phyloP scores from a whole-genome alignment of 306 rosid species.

The Rosa lucieae region DNA sequence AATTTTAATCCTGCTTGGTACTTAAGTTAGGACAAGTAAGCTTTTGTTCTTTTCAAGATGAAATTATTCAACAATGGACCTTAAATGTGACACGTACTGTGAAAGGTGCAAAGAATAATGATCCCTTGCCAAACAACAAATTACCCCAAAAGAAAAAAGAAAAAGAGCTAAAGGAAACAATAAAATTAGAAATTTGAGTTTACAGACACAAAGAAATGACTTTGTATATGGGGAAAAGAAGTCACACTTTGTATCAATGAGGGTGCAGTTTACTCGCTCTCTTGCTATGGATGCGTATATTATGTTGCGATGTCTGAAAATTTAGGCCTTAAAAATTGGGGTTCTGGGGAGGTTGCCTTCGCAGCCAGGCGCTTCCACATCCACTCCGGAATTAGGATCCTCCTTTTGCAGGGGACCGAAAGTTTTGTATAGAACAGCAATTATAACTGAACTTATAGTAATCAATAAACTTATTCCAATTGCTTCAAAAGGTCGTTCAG shows the following conservation, averaged over 20 bases:
- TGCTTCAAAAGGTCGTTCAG: constrained; percentile 70
- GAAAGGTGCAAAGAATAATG: background rate
- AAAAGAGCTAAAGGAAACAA: background rate
- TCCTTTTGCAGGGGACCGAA: constrained; percentile 67
- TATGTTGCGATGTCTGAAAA: background rate
- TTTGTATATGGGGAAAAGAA: background rate
- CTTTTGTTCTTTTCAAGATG: too few relatives aligned
- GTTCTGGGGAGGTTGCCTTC: background rate
- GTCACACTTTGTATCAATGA: background rate
- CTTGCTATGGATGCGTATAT: background rate
- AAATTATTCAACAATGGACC: too few relatives aligned
- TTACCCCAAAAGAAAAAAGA: background rate
- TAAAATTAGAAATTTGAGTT: background rate
- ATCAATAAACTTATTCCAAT: constrained; percentile 64
- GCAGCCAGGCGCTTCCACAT: constrained; percentile 55
- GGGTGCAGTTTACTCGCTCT: too few relatives aligned
- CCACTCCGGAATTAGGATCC: constrained; percentile 53
- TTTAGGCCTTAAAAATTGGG: too few relatives aligned
- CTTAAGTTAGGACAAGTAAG: too few relatives aligned
- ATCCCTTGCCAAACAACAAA: background rate
- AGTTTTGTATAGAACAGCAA: constrained; percentile 65
- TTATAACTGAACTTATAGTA: constrained; percentile 64
- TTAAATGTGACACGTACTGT: background rate
- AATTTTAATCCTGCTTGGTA: too few relatives aligned
- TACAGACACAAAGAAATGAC: background rate